Percentiles rank a stretch among this genome's conserved stretches.
These are phyloP conservation scores for Microdochium trichocladiopsis DNA, from an alignment of 2,329 filamentous ascomycete species.

Conservation along the genomic window DNA sequence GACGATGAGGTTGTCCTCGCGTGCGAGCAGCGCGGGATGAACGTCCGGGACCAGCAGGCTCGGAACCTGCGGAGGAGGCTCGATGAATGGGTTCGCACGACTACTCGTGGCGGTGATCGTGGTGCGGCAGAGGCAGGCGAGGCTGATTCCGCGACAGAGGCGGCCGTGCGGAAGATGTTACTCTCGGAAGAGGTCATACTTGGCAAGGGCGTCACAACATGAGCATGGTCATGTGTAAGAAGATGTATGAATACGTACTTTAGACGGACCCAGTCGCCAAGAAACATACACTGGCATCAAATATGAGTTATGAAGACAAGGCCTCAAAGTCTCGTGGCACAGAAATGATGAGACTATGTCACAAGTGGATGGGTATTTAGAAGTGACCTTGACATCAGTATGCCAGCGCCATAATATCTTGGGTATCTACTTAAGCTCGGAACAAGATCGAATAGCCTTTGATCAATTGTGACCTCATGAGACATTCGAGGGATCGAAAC, in stretches of 20 bases:
- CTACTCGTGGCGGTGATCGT: slow-evolving; percentile 9
- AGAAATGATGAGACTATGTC: too few species aligned
- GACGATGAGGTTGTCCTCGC: slow-evolving; percentile 62
- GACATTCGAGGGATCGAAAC: too few species aligned
- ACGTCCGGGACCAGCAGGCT: slow-evolving; percentile 50
- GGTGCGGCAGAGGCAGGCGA: slow-evolving; percentile 18
- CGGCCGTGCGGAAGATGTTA: slow-evolving; percentile 15
- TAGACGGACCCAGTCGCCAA: too few species aligned
- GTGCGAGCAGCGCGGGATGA: slow-evolving; percentile 61
- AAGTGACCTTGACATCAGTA: too few species aligned
- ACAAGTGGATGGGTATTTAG: too few species aligned
- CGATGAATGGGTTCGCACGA: slow-evolving; percentile 39
- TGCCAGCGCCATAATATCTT: background rate
- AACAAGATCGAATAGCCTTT: too few species aligned
- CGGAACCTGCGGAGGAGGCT: slow-evolving; percentile 41
- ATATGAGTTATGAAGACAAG: too few species aligned
- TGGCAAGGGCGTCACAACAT: background rate
- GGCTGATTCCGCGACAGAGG: slow-evolving; percentile 14
- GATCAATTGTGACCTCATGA: too few species aligned
- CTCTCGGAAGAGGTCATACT: background rate
- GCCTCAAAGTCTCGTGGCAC: too few species aligned
- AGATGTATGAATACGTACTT: too few species aligned
- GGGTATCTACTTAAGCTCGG: too few species aligned
- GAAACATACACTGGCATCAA: too few species aligned
- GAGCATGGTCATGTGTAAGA: background rate